Evolutionary conservation across 225 moss, liverwort and hornwort genomes (phyloP).

Genomic region (Sphagnum contortum): DNA sequence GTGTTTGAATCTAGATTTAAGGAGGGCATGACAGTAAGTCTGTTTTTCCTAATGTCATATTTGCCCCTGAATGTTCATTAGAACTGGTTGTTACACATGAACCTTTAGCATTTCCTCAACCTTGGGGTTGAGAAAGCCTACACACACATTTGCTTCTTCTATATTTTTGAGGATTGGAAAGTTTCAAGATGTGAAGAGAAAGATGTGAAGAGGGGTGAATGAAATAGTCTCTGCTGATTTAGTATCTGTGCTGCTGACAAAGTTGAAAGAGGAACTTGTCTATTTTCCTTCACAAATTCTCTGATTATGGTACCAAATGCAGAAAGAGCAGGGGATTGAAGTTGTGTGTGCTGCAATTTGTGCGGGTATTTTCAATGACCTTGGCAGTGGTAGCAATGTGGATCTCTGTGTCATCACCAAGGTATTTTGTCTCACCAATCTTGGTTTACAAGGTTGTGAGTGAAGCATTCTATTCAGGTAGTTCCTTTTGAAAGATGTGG

Average conservation of each 20-base stretch:
- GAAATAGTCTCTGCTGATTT: too few species aligned
- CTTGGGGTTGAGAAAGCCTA: too few species aligned
- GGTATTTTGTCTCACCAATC: slow-evolving; percentile 8
- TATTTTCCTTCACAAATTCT: neutral
- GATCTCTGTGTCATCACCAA: slow-evolving; percentile 49
- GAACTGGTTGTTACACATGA: too few species aligned
- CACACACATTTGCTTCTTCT: too few species aligned
- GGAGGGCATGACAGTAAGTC: slow-evolving; percentile 58
- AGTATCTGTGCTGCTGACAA: neutral
- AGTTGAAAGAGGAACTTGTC: neutral
- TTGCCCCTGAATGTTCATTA: too few species aligned
- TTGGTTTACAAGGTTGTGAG: too few species aligned
- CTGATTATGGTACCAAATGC: slow-evolving; percentile 6
- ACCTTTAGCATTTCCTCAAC: neutral
- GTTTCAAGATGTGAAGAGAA: too few species aligned
- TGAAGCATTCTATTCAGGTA: too few species aligned
- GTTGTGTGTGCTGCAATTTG: slow-evolving; percentile 37
- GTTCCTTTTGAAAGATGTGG: too few species aligned
- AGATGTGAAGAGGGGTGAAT: too few species aligned
- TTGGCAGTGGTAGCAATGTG: slow-evolving; percentile 54
- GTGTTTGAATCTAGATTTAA: slow-evolving; percentile 84
- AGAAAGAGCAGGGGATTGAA: slow-evolving; percentile 47
- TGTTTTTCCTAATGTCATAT: neutral
- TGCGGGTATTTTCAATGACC: slow-evolving; percentile 56
- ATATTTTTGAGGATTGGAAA: too few species aligned